phyloP scores from a whole-genome alignment of 495 filamentous ascomycete genomes.

The Entonaema liquescens region DNA sequence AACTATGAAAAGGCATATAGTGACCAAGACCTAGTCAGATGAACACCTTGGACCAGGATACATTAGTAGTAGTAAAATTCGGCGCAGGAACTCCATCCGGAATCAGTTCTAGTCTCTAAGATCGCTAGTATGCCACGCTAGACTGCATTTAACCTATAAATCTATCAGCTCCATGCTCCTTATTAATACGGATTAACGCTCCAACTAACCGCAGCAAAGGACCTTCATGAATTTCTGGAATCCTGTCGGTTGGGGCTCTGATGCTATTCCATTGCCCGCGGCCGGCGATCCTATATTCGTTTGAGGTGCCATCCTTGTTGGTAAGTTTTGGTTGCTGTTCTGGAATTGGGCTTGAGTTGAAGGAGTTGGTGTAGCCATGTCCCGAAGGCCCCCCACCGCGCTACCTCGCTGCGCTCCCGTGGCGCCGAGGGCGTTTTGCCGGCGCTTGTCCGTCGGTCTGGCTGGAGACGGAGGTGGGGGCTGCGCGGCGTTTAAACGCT shows the following conservation, averaged over 20 bases:
- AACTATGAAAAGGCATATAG: slow-evolving; percentile 17
- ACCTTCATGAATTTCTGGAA: slow-evolving; percentile 83
- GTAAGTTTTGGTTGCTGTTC: slow-evolving; percentile 85
- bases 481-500: slow-evolving; percentile 97
- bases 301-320: slow-evolving; percentile 68
- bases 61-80: slow-evolving; percentile 44
- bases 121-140: slow-evolving; percentile 38
- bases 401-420: slow-evolving; percentile 77
- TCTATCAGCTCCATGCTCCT: slow-evolving; percentile 9
- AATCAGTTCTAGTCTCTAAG: slow-evolving; percentile 44
- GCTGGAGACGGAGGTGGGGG: slow-evolving; percentile 88
- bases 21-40: slow-evolving; percentile 25
- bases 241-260: slow-evolving; percentile 61
- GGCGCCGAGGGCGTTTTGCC: slow-evolving; percentile 77
- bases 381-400: slow-evolving; percentile 70
- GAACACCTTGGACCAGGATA: slow-evolving; percentile 24
- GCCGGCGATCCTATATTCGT: slow-evolving; percentile 60
- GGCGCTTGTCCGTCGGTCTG: slow-evolving; percentile 82
- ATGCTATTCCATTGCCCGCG: slow-evolving; percentile 51
- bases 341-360: slow-evolving; percentile 92
- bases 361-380: slow-evolving; percentile 78
- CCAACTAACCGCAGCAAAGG: slow-evolving; percentile 77
- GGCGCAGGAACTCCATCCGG: slow-evolving; percentile 37
- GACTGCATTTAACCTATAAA: slow-evolving; percentile 34
- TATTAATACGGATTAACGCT: background rate